Evolutionary conservation across 2,329 filamentous ascomycete species (phyloP), one percentile per base, ranked within the genome.

Genomic region (Monosporascus sp.): DNA sequence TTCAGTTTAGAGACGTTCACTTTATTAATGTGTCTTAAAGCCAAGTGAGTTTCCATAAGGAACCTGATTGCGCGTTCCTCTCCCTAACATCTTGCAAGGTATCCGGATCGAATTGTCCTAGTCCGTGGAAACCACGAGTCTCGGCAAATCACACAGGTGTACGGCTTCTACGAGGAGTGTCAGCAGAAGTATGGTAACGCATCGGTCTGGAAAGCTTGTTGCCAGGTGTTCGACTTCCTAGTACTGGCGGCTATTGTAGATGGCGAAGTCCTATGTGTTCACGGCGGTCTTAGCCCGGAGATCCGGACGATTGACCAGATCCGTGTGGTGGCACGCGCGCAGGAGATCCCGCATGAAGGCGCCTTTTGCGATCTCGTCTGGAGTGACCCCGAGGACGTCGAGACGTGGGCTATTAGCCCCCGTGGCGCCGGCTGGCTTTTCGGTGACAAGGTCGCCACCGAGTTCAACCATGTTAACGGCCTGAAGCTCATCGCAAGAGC

Each of bases 201-300:
- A 14, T 97, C 95, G 48, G 94, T 99, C n/a, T 99, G 94, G 94
- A 96, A 99, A 72, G 94, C 96, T 54, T 99, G 97, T 72, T 99
- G 94, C 58, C 94, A 99, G 70, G 96, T 99, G 74, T 99, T 99
- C 70, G 94, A 99, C 71, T 99, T 96, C 71, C 83, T 99, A 31
- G 96, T 95, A 2, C 80, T 99, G 22, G 94, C 90, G 52, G 95
- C 96, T 57, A 96, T 99, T 60, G 96, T 99, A 64, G 95, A 99
- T 67, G 89, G 97, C 65, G 91, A 97, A 68, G 96, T 99, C 56
- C 96, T 99, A 66, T 99, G 94, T 70, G 94, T 99, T 35, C 94
- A 99, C 71, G 94, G 94, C 64, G 94, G 89, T 38, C 77, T 94
- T 38, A 92, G 88, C 51, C 89, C 89, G 2, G 90, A 90, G 65